phyloP scores from a whole-genome alignment of 768 basidiomycete species.

The Xerocomellus dryophilus region DNA sequence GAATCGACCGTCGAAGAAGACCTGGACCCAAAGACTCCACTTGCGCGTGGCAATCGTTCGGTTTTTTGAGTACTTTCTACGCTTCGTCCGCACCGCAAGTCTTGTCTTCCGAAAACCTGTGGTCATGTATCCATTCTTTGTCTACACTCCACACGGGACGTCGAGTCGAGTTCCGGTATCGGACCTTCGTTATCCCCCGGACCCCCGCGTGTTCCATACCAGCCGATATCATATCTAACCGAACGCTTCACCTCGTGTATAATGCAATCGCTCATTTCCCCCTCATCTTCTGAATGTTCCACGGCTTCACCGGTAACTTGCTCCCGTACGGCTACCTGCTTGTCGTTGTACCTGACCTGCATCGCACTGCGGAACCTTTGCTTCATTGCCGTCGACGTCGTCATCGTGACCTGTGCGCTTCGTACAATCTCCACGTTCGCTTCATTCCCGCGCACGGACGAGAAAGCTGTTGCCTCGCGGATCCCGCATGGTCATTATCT shows the following conservation, averaged over 20 bases:
- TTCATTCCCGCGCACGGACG: conserved; percentile 31
- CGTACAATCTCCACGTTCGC: conserved; percentile 15
- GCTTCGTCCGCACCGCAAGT: neutral
- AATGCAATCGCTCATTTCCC: conserved; percentile 12
- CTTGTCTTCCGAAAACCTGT: conserved; percentile 19
- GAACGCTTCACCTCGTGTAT: conserved; percentile 10
- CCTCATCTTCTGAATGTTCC: conserved; percentile 10
- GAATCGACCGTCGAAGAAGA: conserved; percentile 14
- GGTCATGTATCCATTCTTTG: conserved; percentile 1
- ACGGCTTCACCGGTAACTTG: conserved; percentile 3
- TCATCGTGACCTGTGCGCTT: conserved; percentile 23
- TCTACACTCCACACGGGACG: conserved; percentile 1
- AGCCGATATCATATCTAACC: conserved; percentile 29
- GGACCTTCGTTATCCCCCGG: conserved; percentile 23
- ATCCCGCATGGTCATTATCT: conserved; percentile 27
- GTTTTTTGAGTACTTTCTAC: conserved; percentile 10
- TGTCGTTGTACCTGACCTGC: conserved; percentile 20
- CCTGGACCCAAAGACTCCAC: conserved; percentile 29
- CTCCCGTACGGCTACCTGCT: conserved; percentile 10
- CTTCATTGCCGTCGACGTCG: conserved; percentile 14
- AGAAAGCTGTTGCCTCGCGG: conserved; percentile 26
- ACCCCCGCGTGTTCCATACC: conserved; percentile 7
- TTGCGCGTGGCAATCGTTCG: conserved; percentile 25
- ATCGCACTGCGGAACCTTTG: conserved; percentile 14
- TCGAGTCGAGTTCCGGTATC: conserved; percentile 19